phyloP scores from a whole-genome alignment of 2,329 filamentous ascomycete species.

The Pseudocercospora eumusae region DNA sequence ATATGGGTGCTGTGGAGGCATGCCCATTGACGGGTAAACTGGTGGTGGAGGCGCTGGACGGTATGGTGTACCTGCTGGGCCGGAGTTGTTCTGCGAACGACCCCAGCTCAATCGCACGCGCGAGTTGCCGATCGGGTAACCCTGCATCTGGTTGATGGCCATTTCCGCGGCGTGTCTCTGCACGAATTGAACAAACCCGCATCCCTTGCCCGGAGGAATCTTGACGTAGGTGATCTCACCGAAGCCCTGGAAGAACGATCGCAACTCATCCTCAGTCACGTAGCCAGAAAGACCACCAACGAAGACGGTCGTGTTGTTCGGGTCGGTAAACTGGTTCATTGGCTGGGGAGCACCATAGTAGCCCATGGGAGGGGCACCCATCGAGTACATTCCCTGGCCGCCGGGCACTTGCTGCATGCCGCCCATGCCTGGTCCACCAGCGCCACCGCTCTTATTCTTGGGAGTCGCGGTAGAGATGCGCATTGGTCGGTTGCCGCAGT shows the following conservation, averaged over 20 bases:
- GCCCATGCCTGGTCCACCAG: constrained; percentile 51
- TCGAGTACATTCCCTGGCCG: constrained; percentile 64
- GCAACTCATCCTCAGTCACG: constrained; percentile 98
- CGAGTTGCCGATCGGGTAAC: constrained; percentile 98
- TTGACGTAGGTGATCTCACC: constrained; percentile 99
- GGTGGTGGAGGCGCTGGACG: constrained; percentile 84
- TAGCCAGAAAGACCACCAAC: constrained; percentile 96
- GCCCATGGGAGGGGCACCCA: constrained; percentile 69
- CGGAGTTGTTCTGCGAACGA: constrained; percentile 98
- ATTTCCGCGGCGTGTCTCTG: constrained; percentile 98
- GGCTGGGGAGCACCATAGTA: constrained; percentile 70
- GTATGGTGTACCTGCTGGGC: constrained; percentile 92
- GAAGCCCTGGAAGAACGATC: constrained; percentile 99
- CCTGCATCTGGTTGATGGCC: constrained; percentile 99
- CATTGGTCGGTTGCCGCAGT: constrained; percentile 98
- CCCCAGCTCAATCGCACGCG: constrained; percentile 97
- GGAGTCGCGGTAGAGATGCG: constrained; percentile 96
- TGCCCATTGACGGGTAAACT: constrained; percentile 67
- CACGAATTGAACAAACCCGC: constrained; percentile 98
- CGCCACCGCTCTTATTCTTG: constrained; percentile 73
- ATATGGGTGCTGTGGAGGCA: constrained; percentile 64
- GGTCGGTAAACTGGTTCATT: constrained; percentile 99
- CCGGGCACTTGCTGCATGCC: constrained; percentile 62
- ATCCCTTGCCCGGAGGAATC: constrained; percentile 98
- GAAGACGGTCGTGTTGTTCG: constrained; percentile 99